Percentiles rank a stretch among this genome's conserved stretches.
phyloP scores from a whole-genome alignment of 2,329 filamentous ascomycete genomes.

The Aspergillus fructus region DNA sequence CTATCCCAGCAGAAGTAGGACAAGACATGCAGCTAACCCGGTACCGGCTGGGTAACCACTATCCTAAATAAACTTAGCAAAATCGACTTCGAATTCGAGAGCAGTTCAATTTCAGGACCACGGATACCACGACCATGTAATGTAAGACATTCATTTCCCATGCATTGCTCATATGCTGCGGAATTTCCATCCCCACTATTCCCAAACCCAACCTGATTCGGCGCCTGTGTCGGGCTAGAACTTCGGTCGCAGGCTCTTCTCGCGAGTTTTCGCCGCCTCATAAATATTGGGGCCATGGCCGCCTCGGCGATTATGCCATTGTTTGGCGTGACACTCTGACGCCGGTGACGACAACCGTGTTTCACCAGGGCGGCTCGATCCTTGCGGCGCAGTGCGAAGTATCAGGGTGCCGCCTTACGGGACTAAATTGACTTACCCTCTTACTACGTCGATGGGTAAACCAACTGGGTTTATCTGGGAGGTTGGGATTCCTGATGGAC shows the following conservation, averaged over 20 bases:
- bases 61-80: background rate
- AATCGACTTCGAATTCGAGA: background rate
- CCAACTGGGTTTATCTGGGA: background rate
- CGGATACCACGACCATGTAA: constrained; percentile 2
- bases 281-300: background rate
- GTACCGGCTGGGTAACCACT: background rate
- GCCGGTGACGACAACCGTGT: background rate
- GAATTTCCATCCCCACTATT: background rate
- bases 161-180: too few relatives aligned
- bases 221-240: background rate
- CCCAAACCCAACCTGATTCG: background rate
- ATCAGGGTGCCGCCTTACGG: background rate
- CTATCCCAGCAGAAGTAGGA: constrained; percentile 1
- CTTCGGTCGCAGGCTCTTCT: background rate
- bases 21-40: background rate
- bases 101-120: background rate
- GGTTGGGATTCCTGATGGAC: background rate
- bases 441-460: background rate
- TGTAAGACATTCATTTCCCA: background rate
- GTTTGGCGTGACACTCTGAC: background rate
- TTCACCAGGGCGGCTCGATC: background rate
- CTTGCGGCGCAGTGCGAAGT: background rate
- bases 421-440: background rate
- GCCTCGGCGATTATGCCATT: background rate
- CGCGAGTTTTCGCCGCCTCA: background rate